These are phyloP conservation scores for Penicillium steckii DNA, from an alignment of 495 filamentous ascomycete species.

Conservation along the genomic window DNA sequence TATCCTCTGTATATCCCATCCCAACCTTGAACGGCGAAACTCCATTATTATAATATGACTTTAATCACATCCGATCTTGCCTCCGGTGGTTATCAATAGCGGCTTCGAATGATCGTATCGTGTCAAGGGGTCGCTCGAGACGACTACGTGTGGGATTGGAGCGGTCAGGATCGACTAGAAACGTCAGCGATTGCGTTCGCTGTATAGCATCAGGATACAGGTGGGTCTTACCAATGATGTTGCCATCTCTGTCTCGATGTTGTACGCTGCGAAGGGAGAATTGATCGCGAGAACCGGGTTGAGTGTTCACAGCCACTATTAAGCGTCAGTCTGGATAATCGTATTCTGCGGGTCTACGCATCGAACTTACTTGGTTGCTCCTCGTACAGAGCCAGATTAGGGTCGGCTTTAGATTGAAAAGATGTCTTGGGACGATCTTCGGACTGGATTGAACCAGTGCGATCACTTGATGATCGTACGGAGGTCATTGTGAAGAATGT, in stretches of 20 bases:
- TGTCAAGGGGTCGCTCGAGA: slow-evolving; percentile 88
- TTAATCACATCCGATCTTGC: slow-evolving; percentile 22
- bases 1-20: not conserved
- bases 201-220: not conserved
- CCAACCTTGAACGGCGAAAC: not conserved
- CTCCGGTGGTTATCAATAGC: slow-evolving; percentile 66
- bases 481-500: slow-evolving; percentile 22
- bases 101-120: slow-evolving; percentile 86
- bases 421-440: slow-evolving; percentile 53
- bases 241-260: slow-evolving; percentile 78
- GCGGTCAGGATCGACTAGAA: slow-evolving; percentile 38
- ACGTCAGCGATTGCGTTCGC: not conserved
- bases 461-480: slow-evolving; percentile 27
- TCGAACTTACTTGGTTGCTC: slow-evolving; percentile 76
- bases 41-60: not conserved
- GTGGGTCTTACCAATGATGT: slow-evolving; percentile 67
- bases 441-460: slow-evolving; percentile 27
- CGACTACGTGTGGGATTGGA: slow-evolving; percentile 74
- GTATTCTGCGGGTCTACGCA: no score
- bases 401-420: slow-evolving; percentile 75
- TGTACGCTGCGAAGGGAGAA: slow-evolving; percentile 67
- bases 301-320: slow-evolving; percentile 17
- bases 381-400: slow-evolving; percentile 81
- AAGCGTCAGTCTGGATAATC: no score
- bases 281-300: slow-evolving; percentile 34